Base-by-base conservation (phyloP, 2,329 filamentous ascomycete genomes). In the Sporothrix humicola region DNA sequence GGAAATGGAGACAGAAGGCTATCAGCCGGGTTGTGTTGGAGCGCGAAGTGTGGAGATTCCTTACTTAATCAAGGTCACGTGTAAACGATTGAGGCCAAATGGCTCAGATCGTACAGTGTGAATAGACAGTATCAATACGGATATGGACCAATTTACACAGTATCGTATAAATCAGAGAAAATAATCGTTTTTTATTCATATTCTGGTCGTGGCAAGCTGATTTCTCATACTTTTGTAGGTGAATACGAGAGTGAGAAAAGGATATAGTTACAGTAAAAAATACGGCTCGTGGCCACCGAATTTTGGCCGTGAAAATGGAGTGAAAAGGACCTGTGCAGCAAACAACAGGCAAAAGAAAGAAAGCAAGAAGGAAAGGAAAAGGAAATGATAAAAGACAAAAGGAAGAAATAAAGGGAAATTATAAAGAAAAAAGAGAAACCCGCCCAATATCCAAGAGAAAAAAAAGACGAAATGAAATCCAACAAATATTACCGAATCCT, bases 1-100 rank as follows among this genome's bases (percentile, higher is more conserved):
- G 15, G 31, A 58, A 31, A 54, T 58, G 31, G 68, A 58, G 50
- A 56, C 50, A 46, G 68, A 70, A 46, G 52, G 68, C 50, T 69
- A 52, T 37, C 52, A 44, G 37, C n/a, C 26, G 66, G 20, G 61
- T 15, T 3, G 37, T 42, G 23, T 61, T 37, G 31, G 31, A 26
- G 13, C 26, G 17, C 58, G 10, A 12, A 12, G 44, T 63, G 31
- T 37, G 8, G 58, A 17, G 31, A 37, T 37, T 37, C 37, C 42
- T 52, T n/a, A 52, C 23, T n/a, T 37, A 31, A 52, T 17, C 8
- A 13, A 52, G 7, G 7, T 68, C 65, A 50, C 46, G 46, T 68
- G 65, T 0, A 2, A n/a, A 2, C 0, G 12, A 5, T 20, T 1
- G 2, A 46, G 15, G 10, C 46, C 8, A 17, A 20, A 0, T 7